Conservation (phyloP, 192 early-diverging fungal species). For the Backusella luteola region DNA sequence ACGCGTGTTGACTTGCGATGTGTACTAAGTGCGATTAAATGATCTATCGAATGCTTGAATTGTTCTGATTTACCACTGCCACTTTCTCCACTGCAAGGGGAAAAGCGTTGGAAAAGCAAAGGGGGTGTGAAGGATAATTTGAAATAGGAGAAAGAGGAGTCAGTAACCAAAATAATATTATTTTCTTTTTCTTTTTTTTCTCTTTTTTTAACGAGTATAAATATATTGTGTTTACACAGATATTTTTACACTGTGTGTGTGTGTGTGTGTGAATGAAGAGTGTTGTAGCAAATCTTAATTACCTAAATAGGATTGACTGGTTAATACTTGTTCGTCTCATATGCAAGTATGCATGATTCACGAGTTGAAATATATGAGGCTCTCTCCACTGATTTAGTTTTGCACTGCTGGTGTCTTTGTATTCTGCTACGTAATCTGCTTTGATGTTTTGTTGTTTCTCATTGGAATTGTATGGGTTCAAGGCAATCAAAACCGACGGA, state of each 20-base stretch:
- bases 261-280: neutral
- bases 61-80: conserved; percentile 88
- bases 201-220: neutral
- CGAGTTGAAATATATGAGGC: conserved; percentile 79
- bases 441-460: conserved; percentile 31
- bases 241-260: neutral
- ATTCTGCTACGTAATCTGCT: conserved; percentile 65
- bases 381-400: conserved; percentile 46
- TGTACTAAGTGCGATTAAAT: conserved; percentile 64
- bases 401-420: conserved; percentile 51
- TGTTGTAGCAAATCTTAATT: conserved; percentile 8
- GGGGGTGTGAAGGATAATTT: neutral
- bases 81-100: conserved; percentile 71
- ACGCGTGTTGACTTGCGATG: conserved; percentile 66
- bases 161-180: neutral
- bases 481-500: conserved; percentile 57
- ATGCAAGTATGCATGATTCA: conserved; percentile 77
- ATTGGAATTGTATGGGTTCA: conserved; percentile 55
- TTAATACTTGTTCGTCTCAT: conserved; percentile 73
- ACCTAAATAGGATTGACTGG: conserved; percentile 38
- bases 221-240: conserved; percentile 7
- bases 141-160: conserved; percentile 10
- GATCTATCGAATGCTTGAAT: conserved; percentile 61
- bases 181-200: neutral
- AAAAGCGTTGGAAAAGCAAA: neutral